Percentiles rank a stretch among this genome's conserved stretches.
These are phyloP conservation scores for Hyaloraphidium curvatum DNA, from an alignment of 192 early-diverging fungal genomes.

Conservation along the genomic window DNA sequence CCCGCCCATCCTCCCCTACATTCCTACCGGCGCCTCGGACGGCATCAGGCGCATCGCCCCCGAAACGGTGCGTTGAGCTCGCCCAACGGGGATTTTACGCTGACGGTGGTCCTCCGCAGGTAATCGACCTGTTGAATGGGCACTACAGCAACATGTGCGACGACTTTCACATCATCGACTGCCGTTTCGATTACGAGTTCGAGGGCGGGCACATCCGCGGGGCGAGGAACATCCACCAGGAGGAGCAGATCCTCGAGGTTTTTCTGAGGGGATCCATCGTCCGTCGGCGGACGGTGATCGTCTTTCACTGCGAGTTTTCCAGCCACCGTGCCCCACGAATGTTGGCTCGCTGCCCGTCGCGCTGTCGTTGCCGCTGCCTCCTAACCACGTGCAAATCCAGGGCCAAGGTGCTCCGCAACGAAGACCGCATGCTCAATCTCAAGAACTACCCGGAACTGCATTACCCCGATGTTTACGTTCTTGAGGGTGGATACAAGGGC, in stretches of 20 bases:
- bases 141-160: constrained; percentile 33
- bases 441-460: constrained; percentile 50
- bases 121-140: constrained; percentile 46
- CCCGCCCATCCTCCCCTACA: too few relatives aligned
- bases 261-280: constrained; percentile 27
- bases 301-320: constrained; percentile 81
- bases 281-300: constrained; percentile 27
- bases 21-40: too few relatives aligned
- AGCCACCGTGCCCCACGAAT: constrained; percentile 60
- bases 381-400: constrained; percentile 9
- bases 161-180: constrained; percentile 53
- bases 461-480: constrained; percentile 72
- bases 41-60: constrained; percentile 39
- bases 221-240: constrained; percentile 48
- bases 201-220: constrained; percentile 61
- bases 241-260: constrained; percentile 32
- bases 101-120: constrained; percentile 11
- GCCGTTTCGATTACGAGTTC: constrained; percentile 74
- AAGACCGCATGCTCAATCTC: constrained; percentile 52
- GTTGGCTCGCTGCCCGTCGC: constrained; percentile 15
- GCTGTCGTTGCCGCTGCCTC: background rate
- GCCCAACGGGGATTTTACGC: background rate
- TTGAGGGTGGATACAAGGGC: constrained; percentile 62
- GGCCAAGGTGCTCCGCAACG: constrained; percentile 50
- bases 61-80: constrained; percentile 20